These are phyloP conservation scores for Mallotus nudiflorus DNA, from an alignment of 345 rosid genomes.

Conservation along the genomic window DNA sequence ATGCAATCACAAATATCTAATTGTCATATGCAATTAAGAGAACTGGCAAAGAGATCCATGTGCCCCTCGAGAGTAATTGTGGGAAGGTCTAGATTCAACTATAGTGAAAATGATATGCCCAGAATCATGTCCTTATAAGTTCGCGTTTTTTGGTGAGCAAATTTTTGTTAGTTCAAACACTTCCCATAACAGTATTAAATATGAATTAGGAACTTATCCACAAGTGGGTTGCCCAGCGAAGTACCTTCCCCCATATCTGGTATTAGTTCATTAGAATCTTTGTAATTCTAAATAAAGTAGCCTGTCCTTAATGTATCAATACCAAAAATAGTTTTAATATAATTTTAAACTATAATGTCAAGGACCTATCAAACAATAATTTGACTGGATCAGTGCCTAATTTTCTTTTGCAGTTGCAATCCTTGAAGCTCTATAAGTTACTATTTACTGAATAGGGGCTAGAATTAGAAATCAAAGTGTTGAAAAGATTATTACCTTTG, in stretches of 20 bases:
- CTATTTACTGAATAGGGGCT: neutral
- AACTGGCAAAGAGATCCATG: constrained; percentile 66
- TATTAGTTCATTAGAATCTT: constrained; percentile 34
- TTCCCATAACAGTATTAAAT: neutral
- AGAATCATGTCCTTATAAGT: constrained; percentile 26
- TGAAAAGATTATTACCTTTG: neutral
- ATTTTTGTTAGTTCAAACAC: neutral
- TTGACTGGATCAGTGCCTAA: constrained; percentile 48
- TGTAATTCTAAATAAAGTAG: constrained; percentile 35
- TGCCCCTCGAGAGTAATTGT: constrained; percentile 39
- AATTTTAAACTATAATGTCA: constrained; percentile 1
- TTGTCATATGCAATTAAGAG: constrained; percentile 35
- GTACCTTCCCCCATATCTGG: constrained; percentile 38
- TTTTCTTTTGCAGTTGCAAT: constrained; percentile 37
- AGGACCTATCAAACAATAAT: constrained; percentile 62
- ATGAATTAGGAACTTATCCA: constrained; percentile 47
- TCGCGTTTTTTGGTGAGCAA: neutral
- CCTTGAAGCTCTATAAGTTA: constrained; percentile 41
- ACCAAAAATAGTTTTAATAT: neutral
- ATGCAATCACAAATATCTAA: constrained; percentile 38
- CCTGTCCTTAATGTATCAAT: neutral
- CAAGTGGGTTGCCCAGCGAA: constrained; percentile 47
- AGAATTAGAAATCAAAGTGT: neutral
- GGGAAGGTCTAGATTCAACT: constrained; percentile 53
- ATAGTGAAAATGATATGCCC: constrained; percentile 14